A percentile compares a stretch with the other conserved stretches of the same genome.
phyloP scores from a whole-genome alignment of 768 basidiomycete species.

The Mrakia hoshinonis region DNA sequence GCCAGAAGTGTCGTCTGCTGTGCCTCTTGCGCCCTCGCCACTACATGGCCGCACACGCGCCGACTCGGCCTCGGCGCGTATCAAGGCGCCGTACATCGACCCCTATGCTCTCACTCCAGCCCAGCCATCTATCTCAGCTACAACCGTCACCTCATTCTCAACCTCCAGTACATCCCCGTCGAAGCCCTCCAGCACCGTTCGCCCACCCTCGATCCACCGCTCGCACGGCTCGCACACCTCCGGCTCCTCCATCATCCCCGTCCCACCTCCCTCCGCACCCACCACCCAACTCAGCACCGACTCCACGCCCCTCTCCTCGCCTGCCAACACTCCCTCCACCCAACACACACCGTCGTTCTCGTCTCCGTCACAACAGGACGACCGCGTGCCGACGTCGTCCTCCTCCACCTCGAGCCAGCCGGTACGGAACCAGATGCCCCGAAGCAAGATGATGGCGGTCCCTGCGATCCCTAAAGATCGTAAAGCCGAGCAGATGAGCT shows the following conservation, averaged over 20 bases:
- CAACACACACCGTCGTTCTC: background rate
- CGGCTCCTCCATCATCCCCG: background rate
- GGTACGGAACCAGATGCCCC: constrained; percentile 16
- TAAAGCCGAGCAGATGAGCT: constrained; percentile 9
- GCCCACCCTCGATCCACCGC: background rate
- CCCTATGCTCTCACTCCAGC: background rate
- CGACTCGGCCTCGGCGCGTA: constrained; percentile 1
- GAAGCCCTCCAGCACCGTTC: background rate
- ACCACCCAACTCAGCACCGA: background rate
- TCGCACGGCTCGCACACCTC: background rate
- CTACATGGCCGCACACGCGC: background rate
- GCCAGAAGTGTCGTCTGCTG: background rate
- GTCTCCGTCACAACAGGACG: background rate
- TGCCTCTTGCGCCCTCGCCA: background rate
- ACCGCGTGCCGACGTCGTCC: no score
- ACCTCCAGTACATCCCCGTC: background rate
- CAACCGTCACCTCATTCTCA: background rate
- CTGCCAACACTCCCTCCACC: background rate
- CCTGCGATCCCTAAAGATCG: constrained; percentile 16
- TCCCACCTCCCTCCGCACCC: background rate
- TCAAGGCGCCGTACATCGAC: background rate
- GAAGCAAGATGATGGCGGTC: constrained; percentile 22
- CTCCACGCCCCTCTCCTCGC: background rate
- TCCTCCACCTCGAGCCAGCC: background rate
- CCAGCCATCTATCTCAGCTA: background rate